Base-by-base conservation (phyloP, 2,329 filamentous ascomycete genomes). In the Xylaria sp. region DNA sequence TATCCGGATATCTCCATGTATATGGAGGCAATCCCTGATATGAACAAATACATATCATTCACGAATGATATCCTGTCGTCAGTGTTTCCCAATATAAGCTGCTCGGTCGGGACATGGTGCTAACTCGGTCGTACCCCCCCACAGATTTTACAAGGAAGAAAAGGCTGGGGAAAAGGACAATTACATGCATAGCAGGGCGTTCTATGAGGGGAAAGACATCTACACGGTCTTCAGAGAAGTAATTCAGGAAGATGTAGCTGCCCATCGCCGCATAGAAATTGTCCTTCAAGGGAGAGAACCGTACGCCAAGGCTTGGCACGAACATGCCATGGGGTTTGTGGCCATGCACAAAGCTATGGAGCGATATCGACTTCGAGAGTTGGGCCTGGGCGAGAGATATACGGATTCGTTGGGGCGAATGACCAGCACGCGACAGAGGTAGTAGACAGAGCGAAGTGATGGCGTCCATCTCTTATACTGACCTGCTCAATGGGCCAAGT, bases 71-170 rank as follows among this genome's bases (percentile, higher is more conserved):
- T 74, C 4, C 15, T 74, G 38, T 74, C 72, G 73, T 73, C 40
- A 63, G 71, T 69, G 7, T n/a, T 6, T 31, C 40, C 15, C 25
- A n/a, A 2, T 6, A 2, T 17, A 1, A 2, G 0, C 43, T 1
- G 12, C 15, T 35, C 15, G 21, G 6, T 12, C 25, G 1, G 4
- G 2, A n/a, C n/a, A 12, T 31, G 8, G 15, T 40, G 40, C n/a
- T 47, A 49, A 64, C 3, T 3, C 25, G 31, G 19, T 23, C 17
- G 8, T 2, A 12, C 9, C 3, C n/a, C n/a, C n/a, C n/a, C 15
- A 0, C 31, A 74, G 70, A 2, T 74, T 74, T 46, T 74, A 74
- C 17, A 74, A 74, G 8, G 73, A 74, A 49, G 72, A 74, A 37
- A 63, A 63, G 35, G 70, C 64, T 0, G 71, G 70, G 3, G 73